These are phyloP conservation scores for Thelonectria discophora DNA, from an alignment of 2,329 filamentous ascomycete species.

Conservation along the genomic window DNA sequence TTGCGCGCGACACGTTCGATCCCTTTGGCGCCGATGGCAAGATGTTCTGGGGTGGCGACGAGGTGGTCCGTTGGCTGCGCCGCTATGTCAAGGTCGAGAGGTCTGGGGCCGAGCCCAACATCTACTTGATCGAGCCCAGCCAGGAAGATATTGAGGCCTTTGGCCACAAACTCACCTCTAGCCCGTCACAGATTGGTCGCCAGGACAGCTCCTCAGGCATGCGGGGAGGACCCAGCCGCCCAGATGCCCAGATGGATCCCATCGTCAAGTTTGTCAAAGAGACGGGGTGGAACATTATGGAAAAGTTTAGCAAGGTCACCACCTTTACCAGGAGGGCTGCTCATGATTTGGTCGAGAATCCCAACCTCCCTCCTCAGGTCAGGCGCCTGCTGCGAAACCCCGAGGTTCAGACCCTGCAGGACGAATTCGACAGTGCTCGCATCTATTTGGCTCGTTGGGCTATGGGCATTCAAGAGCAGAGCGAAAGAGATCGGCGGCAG, in stretches of 20 bases:
- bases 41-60: constrained; percentile 98
- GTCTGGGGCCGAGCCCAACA: constrained; percentile 85
- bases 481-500: constrained; percentile 84
- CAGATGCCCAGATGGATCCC: constrained; percentile 86
- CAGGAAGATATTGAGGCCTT: constrained; percentile 87
- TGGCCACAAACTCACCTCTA: constrained; percentile 66
- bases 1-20: constrained; percentile 85
- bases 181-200: constrained; percentile 35
- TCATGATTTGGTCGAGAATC: constrained; percentile 90
- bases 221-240: constrained; percentile 48
- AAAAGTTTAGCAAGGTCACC: constrained; percentile 96
- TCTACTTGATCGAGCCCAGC: constrained; percentile 89
- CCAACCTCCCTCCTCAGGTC: constrained; percentile 88
- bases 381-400: constrained; percentile 86
- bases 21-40: constrained; percentile 85
- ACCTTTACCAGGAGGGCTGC: constrained; percentile 94
- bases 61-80: constrained; percentile 90
- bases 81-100: constrained; percentile 85
- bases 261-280: constrained; percentile 94
- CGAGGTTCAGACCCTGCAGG: constrained; percentile 92
- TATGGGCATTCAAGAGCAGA: constrained; percentile 98
- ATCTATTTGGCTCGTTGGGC: constrained; percentile 96
- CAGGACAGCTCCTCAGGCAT: constrained; percentile 46
- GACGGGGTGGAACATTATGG: constrained; percentile 93
- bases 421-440: constrained; percentile 96